Evolutionary conservation across 176 grass and related monocot species (phyloP).

Genomic region (Phoenix dactylifera): DNA sequence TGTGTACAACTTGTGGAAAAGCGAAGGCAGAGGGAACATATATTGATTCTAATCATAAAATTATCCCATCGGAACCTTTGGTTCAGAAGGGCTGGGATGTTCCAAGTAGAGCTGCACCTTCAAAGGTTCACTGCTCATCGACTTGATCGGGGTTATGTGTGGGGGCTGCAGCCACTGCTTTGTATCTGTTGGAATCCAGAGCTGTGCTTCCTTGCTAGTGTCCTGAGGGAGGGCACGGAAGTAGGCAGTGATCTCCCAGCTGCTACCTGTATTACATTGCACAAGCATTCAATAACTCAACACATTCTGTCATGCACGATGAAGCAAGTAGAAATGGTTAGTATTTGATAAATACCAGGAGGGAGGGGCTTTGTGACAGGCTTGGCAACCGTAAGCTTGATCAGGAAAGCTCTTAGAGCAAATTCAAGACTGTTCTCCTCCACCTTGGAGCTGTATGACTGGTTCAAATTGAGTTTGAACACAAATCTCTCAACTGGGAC

Average conservation of each 20-base stretch:
- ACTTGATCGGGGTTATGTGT: constrained; percentile 78
- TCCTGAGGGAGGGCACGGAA: constrained; percentile 49
- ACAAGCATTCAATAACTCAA: background rate
- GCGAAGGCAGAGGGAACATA: too few species aligned
- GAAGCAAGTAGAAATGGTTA: background rate
- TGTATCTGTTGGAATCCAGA: constrained; percentile 81
- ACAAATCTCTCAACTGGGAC: constrained; percentile 80
- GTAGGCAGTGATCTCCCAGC: constrained; percentile 80
- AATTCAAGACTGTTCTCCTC: constrained; percentile 64
- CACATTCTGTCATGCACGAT: too few species aligned
- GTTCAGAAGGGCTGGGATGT: constrained; percentile 54
- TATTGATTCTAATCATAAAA: background rate
- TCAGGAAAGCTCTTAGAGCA: constrained; percentile 79
- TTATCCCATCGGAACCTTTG: constrained; percentile 17
- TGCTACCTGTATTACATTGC: constrained; percentile 30
- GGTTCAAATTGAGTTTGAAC: constrained; percentile 64
- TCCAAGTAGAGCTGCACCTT: constrained; percentile 87
- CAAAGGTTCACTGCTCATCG: constrained; percentile 66
- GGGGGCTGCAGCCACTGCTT: constrained; percentile 72
- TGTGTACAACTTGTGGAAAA: too few species aligned
- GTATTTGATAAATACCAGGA: constrained; percentile 27
- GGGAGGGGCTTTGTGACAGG: constrained; percentile 45
- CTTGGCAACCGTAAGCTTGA: constrained; percentile 64
- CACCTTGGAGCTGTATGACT: constrained; percentile 51
- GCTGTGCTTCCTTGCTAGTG: constrained; percentile 19